phyloP scores from a whole-genome alignment of 2,329 filamentous ascomycete genomes.

The Ophiocordyceps australis region DNA sequence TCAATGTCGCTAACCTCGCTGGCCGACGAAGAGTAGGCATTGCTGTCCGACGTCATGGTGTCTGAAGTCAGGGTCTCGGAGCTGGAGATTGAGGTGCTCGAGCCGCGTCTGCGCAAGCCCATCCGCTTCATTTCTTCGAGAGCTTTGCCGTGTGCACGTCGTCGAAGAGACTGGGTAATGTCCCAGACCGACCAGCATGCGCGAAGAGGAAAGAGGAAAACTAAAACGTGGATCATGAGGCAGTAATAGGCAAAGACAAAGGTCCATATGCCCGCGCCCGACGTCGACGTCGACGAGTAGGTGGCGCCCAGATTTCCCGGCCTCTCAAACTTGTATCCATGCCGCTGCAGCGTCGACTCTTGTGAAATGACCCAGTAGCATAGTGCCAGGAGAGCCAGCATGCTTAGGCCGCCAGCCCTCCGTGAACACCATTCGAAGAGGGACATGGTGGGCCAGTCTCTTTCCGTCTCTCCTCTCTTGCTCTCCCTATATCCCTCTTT shows the following conservation, averaged over 20 bases:
- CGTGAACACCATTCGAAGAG: constrained; percentile 34
- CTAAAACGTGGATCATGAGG: constrained; percentile 44
- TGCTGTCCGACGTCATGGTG: constrained; percentile 24
- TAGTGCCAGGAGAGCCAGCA: constrained; percentile 27
- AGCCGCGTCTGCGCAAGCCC: constrained; percentile 27
- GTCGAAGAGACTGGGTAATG: constrained; percentile 31
- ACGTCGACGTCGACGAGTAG: constrained; percentile 11
- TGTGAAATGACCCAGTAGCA: constrained; percentile 36
- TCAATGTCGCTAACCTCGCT: constrained; percentile 34
- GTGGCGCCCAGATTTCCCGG: constrained; percentile 14
- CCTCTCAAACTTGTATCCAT: constrained; percentile 24
- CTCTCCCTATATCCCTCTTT: no score
- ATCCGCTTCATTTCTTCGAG: constrained; percentile 26
- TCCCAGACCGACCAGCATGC: constrained; percentile 43
- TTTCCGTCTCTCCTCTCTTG: no score
- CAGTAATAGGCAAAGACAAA: constrained; percentile 45
- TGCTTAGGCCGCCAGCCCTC: constrained; percentile 34
- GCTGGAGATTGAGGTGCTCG: constrained; percentile 35
- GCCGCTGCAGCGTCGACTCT: constrained; percentile 23
- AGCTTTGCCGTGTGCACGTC: constrained; percentile 22
- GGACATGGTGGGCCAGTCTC: constrained; percentile 28
- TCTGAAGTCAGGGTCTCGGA: constrained; percentile 33
- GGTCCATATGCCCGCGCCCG: constrained; percentile 30
- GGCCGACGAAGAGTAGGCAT: constrained; percentile 25
- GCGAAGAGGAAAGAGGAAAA: constrained; percentile 43